Evolutionary conservation across 257 asterid genomes (phyloP), one percentile per base, ranked within the genome.

Genomic region (Nemophila menziesii): DNA sequence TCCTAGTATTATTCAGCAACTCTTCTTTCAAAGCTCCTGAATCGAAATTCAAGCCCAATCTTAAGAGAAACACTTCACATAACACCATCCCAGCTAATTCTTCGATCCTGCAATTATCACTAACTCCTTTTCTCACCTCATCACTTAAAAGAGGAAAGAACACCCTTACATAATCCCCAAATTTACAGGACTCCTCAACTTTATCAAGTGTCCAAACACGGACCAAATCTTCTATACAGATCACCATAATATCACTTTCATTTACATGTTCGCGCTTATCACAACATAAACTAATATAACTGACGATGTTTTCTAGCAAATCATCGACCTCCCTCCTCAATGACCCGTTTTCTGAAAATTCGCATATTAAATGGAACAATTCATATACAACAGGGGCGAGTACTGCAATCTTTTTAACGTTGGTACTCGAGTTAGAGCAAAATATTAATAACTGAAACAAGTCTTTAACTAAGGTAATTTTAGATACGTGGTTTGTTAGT

Each of bases 341-440:
- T 16, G 66, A 70, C 42, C 52, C 83, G 26, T 51, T 46, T 16
- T 39, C 43, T 20, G 57, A 38, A 52, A 61, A 41, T 38, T 64
- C 83, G 22, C 51, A 43, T 11, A 72, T 57, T 11, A 72, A 36
- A 51, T 72, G 65, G 62, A 64, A 70, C 66, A 86, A 18, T 51
- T 66, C 72, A 33, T 56, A 82, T 2, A 82, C 65, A 50, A 79
- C 73, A 1, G 96, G 96, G 5, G 96, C 92, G 13, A 86, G 82
- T 27, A 82, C 44, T 18, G 77, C 90, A 2, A 77, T 65, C 77
- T 57, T 82, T 51, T 82, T 82, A 11, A 60, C 26, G 29, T 73
- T 64, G 29, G 67, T 54, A 24, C 84, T 74, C 63, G 74, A 51
- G 27, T 55, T 52, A 39, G 93, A 76, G 44, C 90, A 74, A 3